These are phyloP conservation scores for Pueraria montana DNA, from an alignment of 306 rosid genomes.

Conservation along the genomic window DNA sequence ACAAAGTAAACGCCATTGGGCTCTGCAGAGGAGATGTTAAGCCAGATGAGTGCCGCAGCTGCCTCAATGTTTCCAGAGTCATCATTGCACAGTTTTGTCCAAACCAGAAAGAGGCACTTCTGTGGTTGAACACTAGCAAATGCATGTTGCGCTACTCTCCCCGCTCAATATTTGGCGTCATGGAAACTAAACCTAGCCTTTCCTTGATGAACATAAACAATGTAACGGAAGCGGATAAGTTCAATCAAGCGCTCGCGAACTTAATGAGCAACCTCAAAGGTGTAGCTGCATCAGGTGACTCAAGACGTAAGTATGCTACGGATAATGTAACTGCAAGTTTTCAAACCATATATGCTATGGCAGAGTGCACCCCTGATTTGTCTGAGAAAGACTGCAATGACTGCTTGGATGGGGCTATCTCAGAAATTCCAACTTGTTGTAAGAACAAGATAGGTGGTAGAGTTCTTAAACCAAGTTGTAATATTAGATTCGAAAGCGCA, in stretches of 20 bases:
- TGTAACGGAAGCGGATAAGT: neutral
- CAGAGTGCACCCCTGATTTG: constrained; percentile 59
- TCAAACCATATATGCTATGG: constrained; percentile 40
- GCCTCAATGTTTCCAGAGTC: neutral
- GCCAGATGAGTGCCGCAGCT: neutral
- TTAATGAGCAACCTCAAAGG: neutral
- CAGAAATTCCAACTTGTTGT: neutral
- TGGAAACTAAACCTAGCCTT: neutral
- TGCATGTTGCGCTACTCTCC: neutral
- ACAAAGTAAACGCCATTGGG: constrained; percentile 9
- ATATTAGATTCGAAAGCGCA: neutral
- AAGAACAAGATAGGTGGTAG: neutral
- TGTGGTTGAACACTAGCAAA: neutral
- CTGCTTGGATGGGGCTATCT: constrained; percentile 29
- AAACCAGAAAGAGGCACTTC: constrained; percentile 2
- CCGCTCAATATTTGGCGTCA: neutral
- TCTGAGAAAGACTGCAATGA: neutral
- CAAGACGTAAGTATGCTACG: constrained; percentile 38
- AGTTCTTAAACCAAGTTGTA: neutral
- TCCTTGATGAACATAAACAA: neutral
- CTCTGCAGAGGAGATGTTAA: neutral
- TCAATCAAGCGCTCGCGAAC: neutral
- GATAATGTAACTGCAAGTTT: neutral
- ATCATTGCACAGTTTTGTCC: neutral
- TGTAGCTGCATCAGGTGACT: neutral